Percentiles rank a stretch among this genome's conserved stretches.
Evolutionary conservation across 2,329 filamentous ascomycete genomes (phyloP).

Genomic region (Monosporascus ibericus): DNA sequence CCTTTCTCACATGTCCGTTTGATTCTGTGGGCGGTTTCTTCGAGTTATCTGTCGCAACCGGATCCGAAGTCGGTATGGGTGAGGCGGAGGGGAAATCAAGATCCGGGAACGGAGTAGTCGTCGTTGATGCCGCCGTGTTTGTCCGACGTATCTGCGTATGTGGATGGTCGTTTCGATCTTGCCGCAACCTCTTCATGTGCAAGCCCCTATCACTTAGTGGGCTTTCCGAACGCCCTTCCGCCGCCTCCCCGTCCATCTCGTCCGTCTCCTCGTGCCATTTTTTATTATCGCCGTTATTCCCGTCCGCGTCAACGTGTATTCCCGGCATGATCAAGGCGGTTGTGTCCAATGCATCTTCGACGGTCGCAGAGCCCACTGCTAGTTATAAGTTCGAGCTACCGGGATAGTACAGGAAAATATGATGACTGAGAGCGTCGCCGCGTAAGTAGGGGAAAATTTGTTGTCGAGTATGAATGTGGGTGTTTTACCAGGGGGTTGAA

Average conservation of each 20-base stretch:
- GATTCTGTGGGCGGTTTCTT: conserved; percentile 17
- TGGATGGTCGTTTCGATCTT: neutral
- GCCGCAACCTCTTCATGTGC: neutral
- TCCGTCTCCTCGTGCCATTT: neutral
- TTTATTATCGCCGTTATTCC: neutral
- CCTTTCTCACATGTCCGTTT: conserved; percentile 12
- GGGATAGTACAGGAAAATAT: neutral
- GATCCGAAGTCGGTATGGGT: neutral
- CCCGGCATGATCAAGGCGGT: neutral
- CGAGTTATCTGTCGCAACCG: neutral
- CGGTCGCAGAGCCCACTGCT: neutral
- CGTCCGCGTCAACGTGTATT: neutral
- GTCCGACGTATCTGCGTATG: neutral
- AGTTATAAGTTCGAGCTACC: neutral
- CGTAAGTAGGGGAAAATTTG: too few species aligned
- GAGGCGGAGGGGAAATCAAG: neutral
- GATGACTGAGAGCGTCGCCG: neutral
- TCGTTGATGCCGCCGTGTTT: neutral
- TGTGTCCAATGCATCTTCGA: neutral
- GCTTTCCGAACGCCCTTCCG: neutral
- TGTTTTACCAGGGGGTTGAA: too few species aligned
- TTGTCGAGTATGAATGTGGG: too few species aligned
- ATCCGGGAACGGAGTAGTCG: neutral
- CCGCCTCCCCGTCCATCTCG: neutral
- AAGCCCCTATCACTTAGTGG: neutral